phyloP scores from a whole-genome alignment of 495 filamentous ascomycete species.

The Penicillium soppii region DNA sequence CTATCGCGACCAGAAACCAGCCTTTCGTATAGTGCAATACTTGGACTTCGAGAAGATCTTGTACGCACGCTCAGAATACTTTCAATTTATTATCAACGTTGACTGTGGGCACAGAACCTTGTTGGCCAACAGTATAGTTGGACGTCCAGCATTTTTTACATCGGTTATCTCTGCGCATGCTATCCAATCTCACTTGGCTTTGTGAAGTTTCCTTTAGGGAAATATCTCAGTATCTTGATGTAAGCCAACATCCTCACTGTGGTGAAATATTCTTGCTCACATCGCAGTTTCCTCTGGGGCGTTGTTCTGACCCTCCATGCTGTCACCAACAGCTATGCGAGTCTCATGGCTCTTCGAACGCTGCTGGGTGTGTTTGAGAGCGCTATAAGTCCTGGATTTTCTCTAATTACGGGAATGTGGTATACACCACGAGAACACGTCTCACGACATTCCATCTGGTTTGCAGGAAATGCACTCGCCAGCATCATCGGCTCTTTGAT shows the following conservation, averaged over 20 bases:
- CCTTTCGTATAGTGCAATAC: constrained; percentile 48
- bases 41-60: constrained; percentile 46
- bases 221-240: constrained; percentile 16
- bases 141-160: constrained; percentile 31
- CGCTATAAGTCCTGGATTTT: constrained; percentile 19
- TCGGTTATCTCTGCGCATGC: constrained; percentile 23
- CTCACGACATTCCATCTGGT: constrained; percentile 51
- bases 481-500: constrained; percentile 49
- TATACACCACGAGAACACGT: constrained; percentile 51
- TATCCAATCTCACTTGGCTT: constrained; percentile 35
- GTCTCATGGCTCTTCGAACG: constrained; percentile 45
- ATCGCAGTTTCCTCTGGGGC: constrained; percentile 34
- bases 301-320: constrained; percentile 47
- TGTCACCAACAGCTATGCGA: constrained; percentile 42
- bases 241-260: background rate
- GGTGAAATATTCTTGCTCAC: background rate
- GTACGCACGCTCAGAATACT: background rate
- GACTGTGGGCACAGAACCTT: constrained; percentile 21
- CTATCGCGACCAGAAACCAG: constrained; percentile 31
- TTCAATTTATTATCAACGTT: background rate
- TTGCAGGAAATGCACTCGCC: constrained; percentile 46
- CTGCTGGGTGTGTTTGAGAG: constrained; percentile 52
- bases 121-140: constrained; percentile 49
- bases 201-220: constrained; percentile 12
- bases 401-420: constrained; percentile 31